phyloP scores from a whole-genome alignment of 257 asterid genomes.

The Solanum medicagineum region DNA sequence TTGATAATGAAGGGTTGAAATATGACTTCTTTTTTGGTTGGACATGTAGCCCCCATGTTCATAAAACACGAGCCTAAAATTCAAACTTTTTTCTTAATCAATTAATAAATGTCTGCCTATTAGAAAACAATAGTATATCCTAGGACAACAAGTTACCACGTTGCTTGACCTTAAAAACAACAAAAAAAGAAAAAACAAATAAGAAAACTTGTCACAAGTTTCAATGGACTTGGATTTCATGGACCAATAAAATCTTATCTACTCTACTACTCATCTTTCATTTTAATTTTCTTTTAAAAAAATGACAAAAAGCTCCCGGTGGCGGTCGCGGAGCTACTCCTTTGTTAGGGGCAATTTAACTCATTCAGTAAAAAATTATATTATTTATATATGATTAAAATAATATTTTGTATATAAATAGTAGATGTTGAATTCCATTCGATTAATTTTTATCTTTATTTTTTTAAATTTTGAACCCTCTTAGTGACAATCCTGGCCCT shows the following conservation, averaged over 20 bases:
- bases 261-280: neutral
- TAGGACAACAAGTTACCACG: conserved; percentile 15
- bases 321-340: too few relatives aligned
- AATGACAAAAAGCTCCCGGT: too few relatives aligned
- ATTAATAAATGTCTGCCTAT: neutral
- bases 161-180: neutral
- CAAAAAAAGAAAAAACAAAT: neutral
- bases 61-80: neutral
- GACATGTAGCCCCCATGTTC: neutral
- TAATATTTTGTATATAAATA: too few relatives aligned
- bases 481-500: too few relatives aligned
- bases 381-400: too few relatives aligned
- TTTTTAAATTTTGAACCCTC: too few relatives aligned
- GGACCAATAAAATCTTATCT: neutral
- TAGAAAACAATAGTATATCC: conserved; percentile 1
- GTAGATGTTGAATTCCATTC: accelerated
- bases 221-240: neutral
- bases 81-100: neutral
- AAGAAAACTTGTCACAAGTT: neutral
- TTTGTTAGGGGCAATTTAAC: too few relatives aligned
- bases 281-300: neutral
- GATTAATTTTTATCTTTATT: too few relatives aligned
- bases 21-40: neutral
- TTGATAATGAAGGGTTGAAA: neutral
- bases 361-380: too few relatives aligned